Base-by-base conservation (phyloP, 2,329 filamentous ascomycete species). In the Diaporthe sp. region DNA sequence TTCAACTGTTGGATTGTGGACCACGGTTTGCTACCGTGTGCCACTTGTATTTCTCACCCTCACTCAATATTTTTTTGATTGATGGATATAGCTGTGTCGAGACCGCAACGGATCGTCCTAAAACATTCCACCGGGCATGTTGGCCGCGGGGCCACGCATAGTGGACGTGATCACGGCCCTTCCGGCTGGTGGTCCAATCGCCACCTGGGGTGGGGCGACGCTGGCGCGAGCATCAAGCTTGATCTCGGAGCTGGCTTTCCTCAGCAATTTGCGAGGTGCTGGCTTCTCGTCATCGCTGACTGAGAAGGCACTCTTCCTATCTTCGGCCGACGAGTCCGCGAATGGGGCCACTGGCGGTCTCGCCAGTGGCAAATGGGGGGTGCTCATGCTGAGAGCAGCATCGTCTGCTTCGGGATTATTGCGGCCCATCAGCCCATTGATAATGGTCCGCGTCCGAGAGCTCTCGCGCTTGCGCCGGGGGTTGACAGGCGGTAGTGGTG, bases 401-500 rank as follows among this genome's bases (percentile, higher is more conserved):
- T 81, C 78, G 74, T 81, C 58, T 73, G 76, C 75, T 42, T 84
- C 83, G 15, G 86, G 85, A 7, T 82, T 83, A 17, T 80, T 81
- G 25, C 83, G 82, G 25, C 84, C 83, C 53, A 82, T 78, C 28
- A 86, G 76, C 4, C 82, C 82, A 34, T 83, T 84, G n/a, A 86
- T 80, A 1, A 85, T 81, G 13, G 86, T 86, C 72, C 88, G 86
- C 3, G 81, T 79, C 44, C 80, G 82, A 0, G 82, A 81, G 17
- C 80, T 82, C 17, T 86, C 83, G 67, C 84, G 82, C 62, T 83
- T 84, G 13, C 90, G 87, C 67, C 89, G 86, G 39, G 90, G 90
- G 79, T 92, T 92, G 80, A 92, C 89, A 2, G 90, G 90, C 3
- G 90, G 90, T 49, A 92, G 75, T 2, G 90, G 90, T 3, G 90